Evolutionary conservation across 768 basidiomycete species (phyloP).

Genomic region (Leccinellum rugosiceps): DNA sequence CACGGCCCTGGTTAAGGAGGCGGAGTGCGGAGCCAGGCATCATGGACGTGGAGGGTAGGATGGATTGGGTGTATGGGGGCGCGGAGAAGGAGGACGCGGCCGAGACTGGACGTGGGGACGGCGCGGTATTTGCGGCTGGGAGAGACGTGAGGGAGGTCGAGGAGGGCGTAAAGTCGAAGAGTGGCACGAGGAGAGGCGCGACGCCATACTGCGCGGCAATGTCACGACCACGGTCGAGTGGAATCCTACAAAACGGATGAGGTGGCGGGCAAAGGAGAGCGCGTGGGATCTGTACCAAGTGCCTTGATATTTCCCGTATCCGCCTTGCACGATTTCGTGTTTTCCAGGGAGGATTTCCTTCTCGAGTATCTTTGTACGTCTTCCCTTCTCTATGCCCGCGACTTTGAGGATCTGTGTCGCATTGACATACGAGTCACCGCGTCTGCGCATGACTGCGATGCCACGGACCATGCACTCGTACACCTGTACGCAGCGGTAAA

Average conservation of each 20-base stretch:
- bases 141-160: conserved; percentile 67
- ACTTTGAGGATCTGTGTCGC: conserved; percentile 99
- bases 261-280: background rate
- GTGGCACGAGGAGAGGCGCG: conserved; percentile 76
- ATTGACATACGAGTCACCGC: conserved; percentile 94
- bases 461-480: conserved; percentile 98
- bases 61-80: conserved; percentile 49
- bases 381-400: conserved; percentile 95
- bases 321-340: conserved; percentile 98
- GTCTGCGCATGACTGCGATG: conserved; percentile 96
- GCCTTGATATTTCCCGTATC: conserved; percentile 99
- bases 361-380: conserved; percentile 93
- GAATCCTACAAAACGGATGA: conserved; percentile 65
- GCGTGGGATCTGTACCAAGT: conserved; percentile 69
- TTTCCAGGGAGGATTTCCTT: conserved; percentile 94
- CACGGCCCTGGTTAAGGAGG: conserved; percentile 79
- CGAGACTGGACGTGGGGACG: conserved; percentile 63
- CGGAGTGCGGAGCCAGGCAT: conserved; percentile 86
- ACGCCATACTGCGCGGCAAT: conserved; percentile 92
- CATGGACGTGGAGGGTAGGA: conserved; percentile 76
- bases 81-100: conserved; percentile 66
- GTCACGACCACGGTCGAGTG: conserved; percentile 89
- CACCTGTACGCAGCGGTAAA: conserved; percentile 53
- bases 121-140: conserved; percentile 45
- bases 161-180: conserved; percentile 91